phyloP scores from a whole-genome alignment of 192 early-diverging fungal genomes.

The Mortierella alpina region DNA sequence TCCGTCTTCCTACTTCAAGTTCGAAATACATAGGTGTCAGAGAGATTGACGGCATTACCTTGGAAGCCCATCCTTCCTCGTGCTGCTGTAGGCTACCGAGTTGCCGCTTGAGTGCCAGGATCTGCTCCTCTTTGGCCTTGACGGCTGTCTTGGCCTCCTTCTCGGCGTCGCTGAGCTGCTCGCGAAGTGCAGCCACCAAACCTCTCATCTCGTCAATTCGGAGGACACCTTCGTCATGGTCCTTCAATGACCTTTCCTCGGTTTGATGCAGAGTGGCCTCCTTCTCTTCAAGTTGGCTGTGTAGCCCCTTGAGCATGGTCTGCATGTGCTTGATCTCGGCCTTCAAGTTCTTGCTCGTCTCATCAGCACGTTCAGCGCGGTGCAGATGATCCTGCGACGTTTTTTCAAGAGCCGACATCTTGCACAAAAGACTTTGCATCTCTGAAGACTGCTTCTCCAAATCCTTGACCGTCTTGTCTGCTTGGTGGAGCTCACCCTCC shows the following conservation, averaged over 20 bases:
- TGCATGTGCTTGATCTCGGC: slow-evolving; percentile 4
- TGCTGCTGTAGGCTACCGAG: neutral
- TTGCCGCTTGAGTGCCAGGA: neutral
- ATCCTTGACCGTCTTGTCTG: neutral
- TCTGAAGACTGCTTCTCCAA: neutral
- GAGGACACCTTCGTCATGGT: slow-evolving; percentile 11
- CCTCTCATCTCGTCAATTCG: neutral
- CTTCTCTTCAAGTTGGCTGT: neutral
- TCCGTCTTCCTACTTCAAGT: too few species aligned
- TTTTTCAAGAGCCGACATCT: neutral
- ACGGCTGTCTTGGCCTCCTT: slow-evolving; percentile 10
- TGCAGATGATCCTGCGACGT: neutral
- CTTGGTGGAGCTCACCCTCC: neutral
- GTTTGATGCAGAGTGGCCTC: neutral
- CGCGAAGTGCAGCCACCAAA: neutral
- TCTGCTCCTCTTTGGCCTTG: slow-evolving; percentile 14
- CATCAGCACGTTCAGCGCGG: neutral
- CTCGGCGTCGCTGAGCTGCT: slow-evolving; percentile 7
- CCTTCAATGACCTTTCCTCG: neutral
- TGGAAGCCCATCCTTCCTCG: neutral
- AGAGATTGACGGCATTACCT: neutral
- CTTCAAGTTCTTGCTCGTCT: neutral
- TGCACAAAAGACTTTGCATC: neutral
- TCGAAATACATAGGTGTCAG: neutral
- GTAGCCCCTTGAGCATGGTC: neutral